phyloP scores from a whole-genome alignment of 805 yeast genomes.

The Ogataea minuta region DNA sequence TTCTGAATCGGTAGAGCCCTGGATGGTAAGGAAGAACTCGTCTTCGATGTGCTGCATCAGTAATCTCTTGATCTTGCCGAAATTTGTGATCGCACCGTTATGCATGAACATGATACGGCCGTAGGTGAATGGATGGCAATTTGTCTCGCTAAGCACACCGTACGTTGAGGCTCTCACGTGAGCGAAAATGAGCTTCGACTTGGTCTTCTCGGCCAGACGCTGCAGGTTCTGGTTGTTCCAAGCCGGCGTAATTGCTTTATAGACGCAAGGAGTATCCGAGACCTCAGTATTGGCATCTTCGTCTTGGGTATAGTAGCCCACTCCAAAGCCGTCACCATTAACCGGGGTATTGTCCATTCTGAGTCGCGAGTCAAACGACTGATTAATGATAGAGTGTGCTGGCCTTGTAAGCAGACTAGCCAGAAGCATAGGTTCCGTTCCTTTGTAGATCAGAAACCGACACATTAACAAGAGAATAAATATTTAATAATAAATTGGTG shows the following conservation, averaged over 20 bases:
- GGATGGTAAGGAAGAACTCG: constrained; percentile 73
- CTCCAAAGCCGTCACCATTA: constrained; percentile 98
- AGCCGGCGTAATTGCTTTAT: constrained; percentile 95
- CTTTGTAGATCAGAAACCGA: constrained; percentile 87
- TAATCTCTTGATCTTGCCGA: constrained; percentile 67
- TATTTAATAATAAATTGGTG: background rate
- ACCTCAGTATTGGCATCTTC: constrained; percentile 20
- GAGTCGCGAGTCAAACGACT: constrained; percentile 86
- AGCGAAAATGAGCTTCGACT: constrained; percentile 81
- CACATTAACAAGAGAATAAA: constrained; percentile 55
- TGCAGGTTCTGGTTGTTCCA: constrained; percentile 95
- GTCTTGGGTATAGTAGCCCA: constrained; percentile 81
- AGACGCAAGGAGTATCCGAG: constrained; percentile 78
- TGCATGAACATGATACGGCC: constrained; percentile 95
- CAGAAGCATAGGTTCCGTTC: constrained; percentile 81
- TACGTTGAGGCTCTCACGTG: constrained; percentile 96
- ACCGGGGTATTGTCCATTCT: constrained; percentile 89
- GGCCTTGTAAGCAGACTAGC: constrained; percentile 90
- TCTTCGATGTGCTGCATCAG: constrained; percentile 74
- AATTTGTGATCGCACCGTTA: constrained; percentile 85
- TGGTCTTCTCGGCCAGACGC: constrained; percentile 82
- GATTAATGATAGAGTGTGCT: constrained; percentile 95
- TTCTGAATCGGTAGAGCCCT: constrained; percentile 95
- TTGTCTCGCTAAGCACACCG: constrained; percentile 90
- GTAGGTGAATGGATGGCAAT: constrained; percentile 93